A percentile compares a stretch with the other conserved stretches of the same genome.
Evolutionary conservation across 2,329 filamentous ascomycete species (phyloP).

Genomic region (Mollisiaceae sp.): DNA sequence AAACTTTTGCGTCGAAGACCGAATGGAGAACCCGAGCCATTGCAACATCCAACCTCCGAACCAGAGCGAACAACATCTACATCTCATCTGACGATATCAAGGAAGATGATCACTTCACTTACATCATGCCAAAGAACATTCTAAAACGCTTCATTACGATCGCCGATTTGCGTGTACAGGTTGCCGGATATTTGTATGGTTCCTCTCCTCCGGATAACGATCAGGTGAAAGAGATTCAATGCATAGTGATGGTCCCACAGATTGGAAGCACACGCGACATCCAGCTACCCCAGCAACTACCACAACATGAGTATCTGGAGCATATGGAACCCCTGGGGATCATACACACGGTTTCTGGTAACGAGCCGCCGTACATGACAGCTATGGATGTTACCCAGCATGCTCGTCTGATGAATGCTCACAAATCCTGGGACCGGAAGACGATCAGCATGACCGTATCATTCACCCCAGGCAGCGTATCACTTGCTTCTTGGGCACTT

Average conservation of each 20-base stretch:
- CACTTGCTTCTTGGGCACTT: constrained; percentile 89
- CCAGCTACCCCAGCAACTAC: constrained; percentile 86
- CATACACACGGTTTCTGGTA: constrained; percentile 94
- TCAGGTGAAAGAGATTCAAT: constrained; percentile 95
- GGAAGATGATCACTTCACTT: constrained; percentile 86
- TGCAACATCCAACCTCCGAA: constrained; percentile 92
- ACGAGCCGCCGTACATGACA: constrained; percentile 96
- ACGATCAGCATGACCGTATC: constrained; percentile 94
- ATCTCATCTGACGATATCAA: constrained; percentile 95
- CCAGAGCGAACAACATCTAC: constrained; percentile 96
- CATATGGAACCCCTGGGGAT: constrained; percentile 89
- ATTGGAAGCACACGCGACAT: constrained; percentile 92
- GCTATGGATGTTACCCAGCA: constrained; percentile 94
- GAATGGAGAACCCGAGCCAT: constrained; percentile 98
- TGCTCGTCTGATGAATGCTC: constrained; percentile 83
- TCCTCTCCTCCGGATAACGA: constrained; percentile 91
- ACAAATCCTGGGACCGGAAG: constrained; percentile 81
- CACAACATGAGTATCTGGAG: constrained; percentile 88
- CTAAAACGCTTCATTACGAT: constrained; percentile 98
- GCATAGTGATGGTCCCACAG: constrained; percentile 97
- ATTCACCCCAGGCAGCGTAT: constrained; percentile 96
- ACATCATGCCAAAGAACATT: constrained; percentile 99
- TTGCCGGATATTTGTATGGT: constrained; percentile 94
- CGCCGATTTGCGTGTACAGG: constrained; percentile 92
- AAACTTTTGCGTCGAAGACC: constrained; percentile 97